These are phyloP conservation scores for Cladophialophora chaetospira DNA, from an alignment of 2,329 filamentous ascomycete genomes.

Conservation along the genomic window DNA sequence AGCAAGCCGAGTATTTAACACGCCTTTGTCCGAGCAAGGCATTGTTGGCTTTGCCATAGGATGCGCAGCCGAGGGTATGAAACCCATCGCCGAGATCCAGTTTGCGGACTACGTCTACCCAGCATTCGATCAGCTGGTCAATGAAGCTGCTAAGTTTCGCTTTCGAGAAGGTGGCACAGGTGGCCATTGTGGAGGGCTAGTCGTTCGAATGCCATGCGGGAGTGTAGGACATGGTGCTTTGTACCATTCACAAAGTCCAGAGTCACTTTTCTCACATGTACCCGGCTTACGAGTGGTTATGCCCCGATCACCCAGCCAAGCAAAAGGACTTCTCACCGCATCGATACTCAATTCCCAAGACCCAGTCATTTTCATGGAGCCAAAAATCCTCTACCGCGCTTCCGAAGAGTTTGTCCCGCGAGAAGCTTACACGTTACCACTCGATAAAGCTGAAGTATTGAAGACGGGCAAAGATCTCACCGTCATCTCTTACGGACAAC, in stretches of 20 bases:
- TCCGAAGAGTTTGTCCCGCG: slow-evolving; percentile 89
- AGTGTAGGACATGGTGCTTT: slow-evolving; percentile 86
- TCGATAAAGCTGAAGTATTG: slow-evolving; percentile 82
- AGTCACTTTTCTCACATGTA: slow-evolving; percentile 83
- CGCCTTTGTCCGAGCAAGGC: slow-evolving; percentile 88
- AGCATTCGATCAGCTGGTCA: slow-evolving; percentile 91
- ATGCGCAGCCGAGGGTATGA: slow-evolving; percentile 85
- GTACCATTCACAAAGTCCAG: slow-evolving; percentile 87
- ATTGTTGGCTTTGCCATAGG: slow-evolving; percentile 94
- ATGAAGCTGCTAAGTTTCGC: slow-evolving; percentile 85
- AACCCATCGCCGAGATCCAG: slow-evolving; percentile 90
- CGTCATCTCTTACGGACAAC: slow-evolving; percentile 84
- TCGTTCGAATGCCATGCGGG: slow-evolving; percentile 86
- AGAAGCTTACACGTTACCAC: slow-evolving; percentile 76
- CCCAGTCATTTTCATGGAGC: slow-evolving; percentile 90
- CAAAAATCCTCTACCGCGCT: slow-evolving; percentile 88
- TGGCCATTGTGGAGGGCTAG: slow-evolving; percentile 73
- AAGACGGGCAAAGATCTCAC: slow-evolving; percentile 80
- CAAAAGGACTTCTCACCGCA: slow-evolving; percentile 80
- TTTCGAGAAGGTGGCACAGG: slow-evolving; percentile 71
- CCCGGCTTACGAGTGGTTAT: slow-evolving; percentile 84
- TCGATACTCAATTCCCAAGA: slow-evolving; percentile 76
- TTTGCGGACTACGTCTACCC: slow-evolving; percentile 95
- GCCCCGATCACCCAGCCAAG: slow-evolving; percentile 81
- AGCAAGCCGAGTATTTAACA: slow-evolving; percentile 90